Base-by-base conservation (phyloP, 2,329 filamentous ascomycete species). In the Colletotrichum phormii region DNA sequence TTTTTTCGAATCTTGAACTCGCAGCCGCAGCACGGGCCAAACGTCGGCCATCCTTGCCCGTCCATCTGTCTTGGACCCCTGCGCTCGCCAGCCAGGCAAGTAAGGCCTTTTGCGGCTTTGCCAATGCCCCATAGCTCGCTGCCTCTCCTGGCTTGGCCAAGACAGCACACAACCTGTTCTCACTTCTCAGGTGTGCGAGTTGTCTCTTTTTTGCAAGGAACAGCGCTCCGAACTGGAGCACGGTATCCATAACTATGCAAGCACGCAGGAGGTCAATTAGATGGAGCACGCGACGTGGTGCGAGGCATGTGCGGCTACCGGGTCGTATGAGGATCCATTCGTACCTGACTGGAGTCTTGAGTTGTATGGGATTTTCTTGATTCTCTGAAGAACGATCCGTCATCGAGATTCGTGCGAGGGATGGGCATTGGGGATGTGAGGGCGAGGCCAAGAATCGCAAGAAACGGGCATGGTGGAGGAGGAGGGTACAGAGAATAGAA, bases 131-230 rank as follows among this genome's bases (percentile, higher is more conserved):
- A 70, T 60, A 60, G 35, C 37, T 68, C 58, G 69, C 54, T 55
- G 33, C 61, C 54, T 54, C 37, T 13, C 33, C 15, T 42, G 66
- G 53, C 66, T 64, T 70, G 70, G 70, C 60, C 29, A n/a, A 42
- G 65, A 64, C 59, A 64, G 46, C 60, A 55, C 54, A 70, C 54
- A 70, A 62, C 70, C 46, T 69, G 66, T 62, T 71, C 57, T 59
- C 58, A 60, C 31, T 62, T 71, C 51, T 59, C 58, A 60, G 33
- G 35, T 8, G 26, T 37, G 58, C 29, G 46, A 60, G 60, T 70
- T 70, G 70, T 70, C 55, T 72, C 70, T 31, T 58, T 72, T 24
- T 46, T 53, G 46, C 61, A 42, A 26, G 26, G 54, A 35, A 64
- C 33, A 37, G 29, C 42, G 53, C 53, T 53, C 33, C 49, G 49